Conservation (phyloP, 1,139 yeast species). For the Yamadazyma buinensis region DNA sequence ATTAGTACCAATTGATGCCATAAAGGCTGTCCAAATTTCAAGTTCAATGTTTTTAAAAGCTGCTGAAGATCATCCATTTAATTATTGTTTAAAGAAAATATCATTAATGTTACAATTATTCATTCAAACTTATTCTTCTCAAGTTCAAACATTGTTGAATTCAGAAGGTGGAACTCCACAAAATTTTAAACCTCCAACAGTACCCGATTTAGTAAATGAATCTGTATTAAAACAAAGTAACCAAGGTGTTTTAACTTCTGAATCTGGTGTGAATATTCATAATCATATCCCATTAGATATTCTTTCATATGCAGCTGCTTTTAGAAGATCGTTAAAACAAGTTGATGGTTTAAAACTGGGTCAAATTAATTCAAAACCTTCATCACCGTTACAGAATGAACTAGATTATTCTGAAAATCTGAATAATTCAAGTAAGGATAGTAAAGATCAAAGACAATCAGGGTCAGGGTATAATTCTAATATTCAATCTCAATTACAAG, state of each 20-base stretch:
- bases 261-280: conserved; percentile 10
- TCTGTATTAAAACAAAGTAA: not conserved
- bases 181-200: conserved; percentile 15
- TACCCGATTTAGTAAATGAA: not conserved
- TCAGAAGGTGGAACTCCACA: conserved; percentile 26
- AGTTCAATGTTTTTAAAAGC: conserved; percentile 37
- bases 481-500: not conserved
- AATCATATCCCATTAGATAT: conserved; percentile 30
- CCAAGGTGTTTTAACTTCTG: conserved; percentile 10
- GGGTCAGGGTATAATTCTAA: not conserved
- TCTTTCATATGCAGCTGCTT: conserved; percentile 35
- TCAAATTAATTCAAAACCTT: not conserved
- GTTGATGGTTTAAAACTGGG: not conserved
- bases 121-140: conserved; percentile 57
- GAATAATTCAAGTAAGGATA: not conserved
- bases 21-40: conserved; percentile 41
- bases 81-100: conserved; percentile 50
- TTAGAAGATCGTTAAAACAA: conserved; percentile 10
- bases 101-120: conserved; percentile 54
- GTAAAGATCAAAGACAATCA: not conserved
- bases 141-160: conserved; percentile 30
- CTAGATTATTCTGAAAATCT: not conserved
- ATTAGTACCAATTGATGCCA: conserved; percentile 48
- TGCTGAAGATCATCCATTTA: conserved; percentile 37
- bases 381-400: not conserved